Conservation (phyloP, 2,329 filamentous ascomycete genomes). For the Fonsecaea pugnacius region DNA sequence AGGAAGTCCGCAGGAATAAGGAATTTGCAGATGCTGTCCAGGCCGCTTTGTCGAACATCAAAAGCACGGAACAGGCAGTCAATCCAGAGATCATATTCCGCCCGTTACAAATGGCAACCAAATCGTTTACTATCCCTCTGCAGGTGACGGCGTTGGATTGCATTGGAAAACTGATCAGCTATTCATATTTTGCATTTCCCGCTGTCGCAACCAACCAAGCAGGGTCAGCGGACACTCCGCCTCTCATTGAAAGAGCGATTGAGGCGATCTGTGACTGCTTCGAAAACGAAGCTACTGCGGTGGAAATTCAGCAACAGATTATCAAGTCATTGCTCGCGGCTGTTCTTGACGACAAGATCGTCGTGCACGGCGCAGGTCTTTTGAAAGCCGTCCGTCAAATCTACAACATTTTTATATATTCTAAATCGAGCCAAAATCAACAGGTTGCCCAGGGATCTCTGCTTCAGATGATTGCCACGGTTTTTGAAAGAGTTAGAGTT, state of each 20-base stretch:
- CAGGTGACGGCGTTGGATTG: conserved; percentile 92
- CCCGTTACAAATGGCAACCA: conserved; percentile 86
- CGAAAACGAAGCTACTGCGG: conserved; percentile 89
- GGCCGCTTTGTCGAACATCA: conserved; percentile 82
- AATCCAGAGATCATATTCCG: conserved; percentile 91
- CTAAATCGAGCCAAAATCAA: conserved; percentile 91
- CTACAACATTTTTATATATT: conserved; percentile 98
- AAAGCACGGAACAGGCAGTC: conserved; percentile 78
- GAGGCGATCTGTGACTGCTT: conserved; percentile 99
- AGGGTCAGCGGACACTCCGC: conserved; percentile 54
- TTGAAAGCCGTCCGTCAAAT: conserved; percentile 96
- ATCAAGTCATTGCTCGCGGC: conserved; percentile 95
- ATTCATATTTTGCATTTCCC: conserved; percentile 91
- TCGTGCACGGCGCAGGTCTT: conserved; percentile 93
- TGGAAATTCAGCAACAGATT: conserved; percentile 94
- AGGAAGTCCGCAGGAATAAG: conserved; percentile 86
- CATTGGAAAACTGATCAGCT: conserved; percentile 98
- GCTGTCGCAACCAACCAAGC: conserved; percentile 54
- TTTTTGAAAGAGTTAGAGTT: conserved; percentile 91
- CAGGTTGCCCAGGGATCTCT: conserved; percentile 95
- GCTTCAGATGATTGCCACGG: conserved; percentile 97
- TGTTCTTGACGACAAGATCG: conserved; percentile 97
- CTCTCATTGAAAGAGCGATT: conserved; percentile 94
- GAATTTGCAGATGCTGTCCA: conserved; percentile 80
- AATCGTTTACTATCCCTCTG: conserved; percentile 80